These are phyloP conservation scores for Jatropha multifida DNA, from an alignment of 441 rosid genomes.

Conservation along the genomic window DNA sequence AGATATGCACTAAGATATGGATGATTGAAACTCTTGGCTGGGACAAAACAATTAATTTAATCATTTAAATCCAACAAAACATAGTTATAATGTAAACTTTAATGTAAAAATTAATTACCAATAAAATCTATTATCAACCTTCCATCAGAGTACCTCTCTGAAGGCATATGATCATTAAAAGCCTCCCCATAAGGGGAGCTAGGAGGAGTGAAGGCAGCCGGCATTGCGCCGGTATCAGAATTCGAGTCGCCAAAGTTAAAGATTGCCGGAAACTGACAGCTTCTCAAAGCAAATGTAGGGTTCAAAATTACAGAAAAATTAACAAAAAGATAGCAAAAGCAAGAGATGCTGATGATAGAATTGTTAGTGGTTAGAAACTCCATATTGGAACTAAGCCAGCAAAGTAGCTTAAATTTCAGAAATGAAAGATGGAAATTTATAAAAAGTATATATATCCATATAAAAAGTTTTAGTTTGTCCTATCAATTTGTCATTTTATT, in stretches of 20 bases:
- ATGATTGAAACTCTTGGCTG: slow-evolving; percentile 29
- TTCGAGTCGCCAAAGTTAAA: slow-evolving; percentile 48
- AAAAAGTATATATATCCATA: too few species aligned
- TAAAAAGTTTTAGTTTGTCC: background rate
- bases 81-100: background rate
- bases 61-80: too few species aligned
- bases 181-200: slow-evolving; percentile 37
- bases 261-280: slow-evolving; percentile 36
- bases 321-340: background rate
- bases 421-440: background rate
- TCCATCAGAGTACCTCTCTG: slow-evolving; percentile 35
- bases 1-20: slow-evolving; percentile 39
- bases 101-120: background rate
- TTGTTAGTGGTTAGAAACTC: background rate
- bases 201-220: slow-evolving; percentile 29
- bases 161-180: slow-evolving; percentile 25
- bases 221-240: slow-evolving; percentile 40
- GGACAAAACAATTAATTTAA: background rate
- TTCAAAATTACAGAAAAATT: background rate
- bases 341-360: background rate
- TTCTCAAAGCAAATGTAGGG: background rate
- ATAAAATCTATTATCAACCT: slow-evolving; percentile 33
- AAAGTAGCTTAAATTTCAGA: background rate
- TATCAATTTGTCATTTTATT: background rate
- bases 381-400: background rate